Evolutionary conservation across 257 asterid genomes (phyloP), one percentile per base, ranked within the genome.

Genomic region (Lavandula angustifolia): DNA sequence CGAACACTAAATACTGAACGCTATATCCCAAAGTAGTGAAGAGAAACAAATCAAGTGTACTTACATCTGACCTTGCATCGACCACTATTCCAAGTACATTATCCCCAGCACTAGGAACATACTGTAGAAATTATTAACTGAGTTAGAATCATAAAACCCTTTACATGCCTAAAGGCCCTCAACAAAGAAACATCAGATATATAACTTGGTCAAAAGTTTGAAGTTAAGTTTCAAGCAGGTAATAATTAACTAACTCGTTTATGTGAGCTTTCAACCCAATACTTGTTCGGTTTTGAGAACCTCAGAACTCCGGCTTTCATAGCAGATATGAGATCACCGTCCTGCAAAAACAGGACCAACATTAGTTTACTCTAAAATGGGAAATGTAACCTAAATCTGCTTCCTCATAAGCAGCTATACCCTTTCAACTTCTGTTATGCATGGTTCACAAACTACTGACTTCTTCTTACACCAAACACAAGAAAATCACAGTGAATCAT

Each of bases 221-320:
- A 43, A 33, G 53, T 41, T 33, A 42, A 42, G 9, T 42, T 42
- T 42, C 54, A 13, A 43, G 60, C 31, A 66, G 68, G 35, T 49
- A 64, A 67, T 61, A 33, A 33, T 37, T 18, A 27, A 76, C 96
- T 79, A 77, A 92, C 98, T 76, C 95, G 85, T 75, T 86, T 92
- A 33, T 83, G 88, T 54, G 95, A 88, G 83, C 91, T 87, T 79
- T 92, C 98, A 71, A 92, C 82, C 98, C 98, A 89, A 58, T 87
- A 92, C 72, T 92, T 92, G 73, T 85, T 85, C 54, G 96, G 98
- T 73, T 83, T 85, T 44, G 89, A 64, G 79, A 83, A 85, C 70
- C 88, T 92, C 61, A 92, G 73, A 51, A 49, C 77, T 71, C 98
- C 98, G 9, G 91, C 95, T 78, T 79, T 85, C 73, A 85, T 69